These are phyloP conservation scores for Primulina tabacum DNA, from an alignment of 257 asterid species.

Conservation along the genomic window DNA sequence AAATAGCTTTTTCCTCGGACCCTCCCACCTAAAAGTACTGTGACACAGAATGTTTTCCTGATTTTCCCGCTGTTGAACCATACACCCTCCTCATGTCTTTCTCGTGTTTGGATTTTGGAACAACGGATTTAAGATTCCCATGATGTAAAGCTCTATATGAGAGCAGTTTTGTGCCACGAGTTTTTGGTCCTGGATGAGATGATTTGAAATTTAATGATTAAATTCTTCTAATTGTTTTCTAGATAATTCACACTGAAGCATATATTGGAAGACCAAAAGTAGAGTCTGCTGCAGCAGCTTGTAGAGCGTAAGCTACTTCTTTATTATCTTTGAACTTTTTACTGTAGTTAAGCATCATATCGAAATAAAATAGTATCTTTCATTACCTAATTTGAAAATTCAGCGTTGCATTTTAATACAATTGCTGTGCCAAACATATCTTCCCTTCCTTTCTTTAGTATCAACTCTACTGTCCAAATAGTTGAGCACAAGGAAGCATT, in stretches of 20 bases:
- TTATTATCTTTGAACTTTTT: constrained; percentile 1
- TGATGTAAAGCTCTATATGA: too few species aligned
- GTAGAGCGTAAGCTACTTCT: constrained; percentile 64
- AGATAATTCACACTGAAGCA: constrained; percentile 95
- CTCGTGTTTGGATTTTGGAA: too few species aligned
- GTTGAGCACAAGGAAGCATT: constrained; percentile 87
- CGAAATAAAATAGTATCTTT: not conserved
- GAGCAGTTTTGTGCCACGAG: not conserved
- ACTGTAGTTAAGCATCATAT: not conserved
- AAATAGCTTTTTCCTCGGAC: too few species aligned
- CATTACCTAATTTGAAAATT: not conserved
- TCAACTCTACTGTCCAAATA: constrained; percentile 72
- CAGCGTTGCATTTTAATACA: constrained; percentile 3
- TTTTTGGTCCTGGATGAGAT: constrained; percentile 15
- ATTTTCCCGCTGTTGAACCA: too few species aligned
- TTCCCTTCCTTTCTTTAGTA: constrained; percentile 43
- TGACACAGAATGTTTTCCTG: too few species aligned
- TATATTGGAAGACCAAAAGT: constrained; percentile 89
- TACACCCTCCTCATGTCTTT: too few species aligned
- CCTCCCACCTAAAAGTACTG: too few species aligned
- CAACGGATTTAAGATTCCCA: too few species aligned
- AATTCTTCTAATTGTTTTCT: constrained; percentile 22
- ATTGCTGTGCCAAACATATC: constrained; percentile 8
- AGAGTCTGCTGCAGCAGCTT: constrained; percentile 98
- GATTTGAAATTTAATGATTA: constrained; percentile 3